phyloP scores from a whole-genome alignment of 352 stramenopile genomes.

The Phytopythium chamaehyphon region DNA sequence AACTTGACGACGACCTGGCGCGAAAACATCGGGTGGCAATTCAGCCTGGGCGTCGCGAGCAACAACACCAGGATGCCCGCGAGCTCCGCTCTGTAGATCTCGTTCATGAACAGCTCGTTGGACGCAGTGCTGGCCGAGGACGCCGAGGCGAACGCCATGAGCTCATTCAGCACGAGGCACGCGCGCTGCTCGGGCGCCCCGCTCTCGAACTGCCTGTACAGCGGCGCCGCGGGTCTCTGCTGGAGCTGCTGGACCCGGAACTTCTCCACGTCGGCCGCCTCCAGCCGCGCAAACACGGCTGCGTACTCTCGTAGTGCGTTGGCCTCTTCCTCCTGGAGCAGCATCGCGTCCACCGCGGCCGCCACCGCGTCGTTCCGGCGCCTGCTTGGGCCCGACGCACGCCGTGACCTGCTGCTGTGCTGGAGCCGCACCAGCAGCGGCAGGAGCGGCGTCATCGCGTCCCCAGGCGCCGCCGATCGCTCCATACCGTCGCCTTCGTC shows the following conservation, averaged over 20 bases:
- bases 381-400: neutral
- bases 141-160: slow-evolving; percentile 9
- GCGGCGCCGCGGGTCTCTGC: slow-evolving; percentile 4
- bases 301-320: slow-evolving; percentile 44
- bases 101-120: slow-evolving; percentile 48
- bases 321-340: slow-evolving; percentile 33
- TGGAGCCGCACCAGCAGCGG: slow-evolving; percentile 49
- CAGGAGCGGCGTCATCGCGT: slow-evolving; percentile 24
- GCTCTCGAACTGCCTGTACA: slow-evolving; percentile 51
- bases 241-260: slow-evolving; percentile 7
- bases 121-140: slow-evolving; percentile 10
- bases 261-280: slow-evolving; percentile 18
- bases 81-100: slow-evolving; percentile 59
- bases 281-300: slow-evolving; percentile 25
- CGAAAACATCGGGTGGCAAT: slow-evolving; percentile 14
- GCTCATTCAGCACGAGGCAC: slow-evolving; percentile 33
- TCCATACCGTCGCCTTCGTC: neutral
- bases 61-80: slow-evolving; percentile 40
- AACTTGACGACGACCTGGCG: slow-evolving; percentile 7
- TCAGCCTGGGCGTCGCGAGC: slow-evolving; percentile 28
- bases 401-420: slow-evolving; percentile 12
- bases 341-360: slow-evolving; percentile 13
- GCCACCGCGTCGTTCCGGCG: neutral
- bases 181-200: slow-evolving; percentile 22
- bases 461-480: too few species aligned